Evolutionary conservation across 106 monocot species (phyloP), one percentile per base, ranked within the genome.

Genomic region (Allium sativum): DNA sequence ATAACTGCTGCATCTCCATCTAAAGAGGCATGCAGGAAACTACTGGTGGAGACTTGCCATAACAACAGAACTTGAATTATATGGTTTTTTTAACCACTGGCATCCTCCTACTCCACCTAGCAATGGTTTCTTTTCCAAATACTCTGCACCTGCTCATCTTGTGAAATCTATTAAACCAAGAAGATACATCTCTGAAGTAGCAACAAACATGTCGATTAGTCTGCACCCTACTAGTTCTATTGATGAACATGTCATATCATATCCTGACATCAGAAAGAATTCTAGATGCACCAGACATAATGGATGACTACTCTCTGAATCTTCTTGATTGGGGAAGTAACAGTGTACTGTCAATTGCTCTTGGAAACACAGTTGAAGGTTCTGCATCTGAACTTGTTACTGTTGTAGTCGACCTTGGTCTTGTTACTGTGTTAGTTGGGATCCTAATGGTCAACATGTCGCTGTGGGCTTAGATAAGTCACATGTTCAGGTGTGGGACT

Each of bases 391-490:
- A 87, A 65, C 82, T 87, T 41, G 61, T 77, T 17, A 87, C 79
- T 7, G 64, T 82, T 0, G 74, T 77, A 18, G 82, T 77, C 0
- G 79, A 82, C 55, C 8, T 48, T 15, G 87, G 87, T 42, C 82
- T 82, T 4, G 73, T 87, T 15, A 87, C 87, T 14, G 82, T 41
- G 77, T 87, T 18, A 77, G 71, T 18, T 82, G 87, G 87, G 87
- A 79, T 55, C 82, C 87, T 12, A 79, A 87, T 55, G 87, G 79
- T 3, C 66, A 56, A 40, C 79, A 82, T 58, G 51, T 87, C 18
- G 82, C 82, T 10, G 52, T 87, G n/a, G 87, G 87, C 12, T 47
- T 87, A 56, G 74, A 79, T 46, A 74, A 72, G 11, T 87, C 87
- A 2, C 68, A 87, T 9, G 44, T 82, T 11, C 82, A 87, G 53